These are phyloP conservation scores for Asterella californica DNA, from an alignment of 225 moss, liverwort and hornwort species.

Conservation along the genomic window DNA sequence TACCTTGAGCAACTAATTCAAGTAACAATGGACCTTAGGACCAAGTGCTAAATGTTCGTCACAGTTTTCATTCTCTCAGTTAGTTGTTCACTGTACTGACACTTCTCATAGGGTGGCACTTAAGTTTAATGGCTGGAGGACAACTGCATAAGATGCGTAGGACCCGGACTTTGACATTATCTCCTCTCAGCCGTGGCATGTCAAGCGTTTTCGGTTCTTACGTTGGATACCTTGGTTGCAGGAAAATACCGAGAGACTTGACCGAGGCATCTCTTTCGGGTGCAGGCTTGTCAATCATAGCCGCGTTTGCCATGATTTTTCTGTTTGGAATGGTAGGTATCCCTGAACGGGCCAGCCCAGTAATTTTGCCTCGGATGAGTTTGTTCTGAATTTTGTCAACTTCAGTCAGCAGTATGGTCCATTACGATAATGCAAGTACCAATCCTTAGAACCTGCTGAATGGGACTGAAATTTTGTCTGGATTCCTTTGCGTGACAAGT, in stretches of 20 bases:
- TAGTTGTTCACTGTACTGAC: background rate
- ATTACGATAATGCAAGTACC: background rate
- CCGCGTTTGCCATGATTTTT: constrained; percentile 72
- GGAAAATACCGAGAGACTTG: constrained; percentile 82
- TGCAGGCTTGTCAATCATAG: constrained; percentile 72
- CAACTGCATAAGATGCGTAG: background rate
- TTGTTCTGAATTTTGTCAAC: background rate
- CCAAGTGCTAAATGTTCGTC: background rate
- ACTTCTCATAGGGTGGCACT: background rate
- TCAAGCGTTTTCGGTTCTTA: constrained; percentile 13
- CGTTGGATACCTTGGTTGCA: constrained; percentile 27
- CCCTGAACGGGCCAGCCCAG: background rate
- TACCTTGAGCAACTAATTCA: background rate
- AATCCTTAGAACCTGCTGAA: background rate
- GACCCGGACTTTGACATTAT: background rate
- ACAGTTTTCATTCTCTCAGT: background rate
- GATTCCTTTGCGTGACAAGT: background rate
- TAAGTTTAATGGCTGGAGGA: background rate
- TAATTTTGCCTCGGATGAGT: background rate
- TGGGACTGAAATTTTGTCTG: background rate
- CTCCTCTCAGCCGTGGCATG: background rate
- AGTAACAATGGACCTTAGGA: background rate
- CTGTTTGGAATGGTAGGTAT: constrained; percentile 69
- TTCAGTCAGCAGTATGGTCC: background rate
- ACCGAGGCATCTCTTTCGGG: constrained; percentile 82